Conservation (phyloP, 2,329 filamentous ascomycete species). For the Stachybotrys chlorohalonatus region DNA sequence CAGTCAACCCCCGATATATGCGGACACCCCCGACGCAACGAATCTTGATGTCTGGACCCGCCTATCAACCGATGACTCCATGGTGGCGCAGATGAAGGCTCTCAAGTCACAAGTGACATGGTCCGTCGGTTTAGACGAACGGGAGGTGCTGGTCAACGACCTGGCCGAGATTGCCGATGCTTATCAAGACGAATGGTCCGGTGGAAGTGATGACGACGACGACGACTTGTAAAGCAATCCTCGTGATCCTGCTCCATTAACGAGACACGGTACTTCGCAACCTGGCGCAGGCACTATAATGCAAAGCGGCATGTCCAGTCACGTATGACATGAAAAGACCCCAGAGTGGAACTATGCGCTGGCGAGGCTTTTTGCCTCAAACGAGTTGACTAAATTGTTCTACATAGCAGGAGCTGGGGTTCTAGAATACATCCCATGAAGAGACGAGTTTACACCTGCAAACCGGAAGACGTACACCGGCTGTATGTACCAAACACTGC, state of each 20-base stretch:
- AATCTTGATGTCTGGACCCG: conserved; percentile 40
- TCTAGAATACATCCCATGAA: background rate
- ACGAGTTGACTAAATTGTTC: background rate
- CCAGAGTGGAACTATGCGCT: too few relatives aligned
- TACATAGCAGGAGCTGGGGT: background rate
- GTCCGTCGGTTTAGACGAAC: conserved; percentile 63
- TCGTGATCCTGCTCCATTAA: background rate
- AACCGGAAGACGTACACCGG: background rate
- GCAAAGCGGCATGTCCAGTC: too few relatives aligned
- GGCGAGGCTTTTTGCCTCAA: background rate
- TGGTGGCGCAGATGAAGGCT: conserved; percentile 58
- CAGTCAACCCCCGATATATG: conserved; percentile 74
- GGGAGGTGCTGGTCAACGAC: conserved; percentile 74
- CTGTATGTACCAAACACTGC: background rate
- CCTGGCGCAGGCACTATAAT: too few relatives aligned
- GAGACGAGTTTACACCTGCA: background rate
- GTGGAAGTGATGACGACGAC: conserved; percentile 63
- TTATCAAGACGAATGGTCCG: conserved; percentile 82
- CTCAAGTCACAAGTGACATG: conserved; percentile 57
- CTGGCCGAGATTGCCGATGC: conserved; percentile 77
- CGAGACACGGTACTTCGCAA: too few relatives aligned
- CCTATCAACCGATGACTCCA: conserved; percentile 65
- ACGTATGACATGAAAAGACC: too few relatives aligned
- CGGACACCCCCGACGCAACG: conserved; percentile 25
- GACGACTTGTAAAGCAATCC: conserved; percentile 34